Evolutionary conservation across 208 protist genomes (phyloP), one percentile per base, ranked within the genome.

Genomic region (Leishmania guyanensis): DNA sequence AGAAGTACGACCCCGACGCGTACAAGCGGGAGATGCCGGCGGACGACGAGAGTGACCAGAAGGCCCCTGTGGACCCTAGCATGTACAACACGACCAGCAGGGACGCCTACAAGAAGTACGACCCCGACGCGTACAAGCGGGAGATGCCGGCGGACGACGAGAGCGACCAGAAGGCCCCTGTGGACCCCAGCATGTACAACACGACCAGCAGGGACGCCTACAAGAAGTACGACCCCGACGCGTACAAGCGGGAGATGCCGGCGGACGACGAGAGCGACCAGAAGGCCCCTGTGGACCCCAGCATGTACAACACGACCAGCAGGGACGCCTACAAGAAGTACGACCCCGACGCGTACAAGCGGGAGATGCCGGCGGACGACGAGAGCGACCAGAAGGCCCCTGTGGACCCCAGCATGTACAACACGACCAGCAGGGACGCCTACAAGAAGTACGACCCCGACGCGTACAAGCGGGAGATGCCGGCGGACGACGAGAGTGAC

Each of bases 391-490:
- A 26, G 54, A 60, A 60, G 54, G 54, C 12, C 46, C 86, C 90
- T 79, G 54, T 60, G 54, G 54, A 60, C 54, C 54, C 54, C 54
- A 5, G 5, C 54, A 60, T 60, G 54, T 60, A 60, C 54, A 60
- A n/a, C 20, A 60, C 54, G 54, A 60, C 54, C 54, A 77, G 9
- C 62, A 83, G n/a, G 66, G 85, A 92, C 29, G 83, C 60, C 39
- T 93, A 89, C 75, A 89, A 84, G 77, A n/a, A 76, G 29, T 86
- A 87, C 70, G 86, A 84, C 48, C 46, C 72, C 39, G 82, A 84
- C 65, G 88, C 83, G 73, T 93, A 93, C 80, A 84, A 85, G 76
- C 80, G 51, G 12, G 36, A 77, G 2, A 36, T 36, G 36, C 36
- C 36, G 36, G 36, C 1, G 36, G 36, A 36, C 1, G 36, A 36